Percentiles rank a stretch among this genome's conserved stretches.
Conservation (phyloP, 2,329 filamentous ascomycete genomes). For the Cercospora beticola region DNA sequence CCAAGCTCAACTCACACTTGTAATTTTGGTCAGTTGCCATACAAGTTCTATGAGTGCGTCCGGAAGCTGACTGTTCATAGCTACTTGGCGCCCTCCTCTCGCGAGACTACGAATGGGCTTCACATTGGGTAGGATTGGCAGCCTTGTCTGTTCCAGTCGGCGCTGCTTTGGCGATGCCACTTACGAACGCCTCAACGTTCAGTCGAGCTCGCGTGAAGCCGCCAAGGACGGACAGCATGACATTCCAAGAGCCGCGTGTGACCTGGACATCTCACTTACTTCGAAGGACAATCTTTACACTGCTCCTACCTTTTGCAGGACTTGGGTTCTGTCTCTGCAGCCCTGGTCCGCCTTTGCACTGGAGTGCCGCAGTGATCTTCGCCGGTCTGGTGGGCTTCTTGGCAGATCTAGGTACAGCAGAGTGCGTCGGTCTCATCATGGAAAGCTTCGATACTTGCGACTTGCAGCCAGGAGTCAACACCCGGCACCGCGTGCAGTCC, state of each 20-base stretch:
- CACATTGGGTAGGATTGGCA: conserved; percentile 65
- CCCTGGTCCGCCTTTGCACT: conserved; percentile 59
- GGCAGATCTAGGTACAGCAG: conserved; percentile 70
- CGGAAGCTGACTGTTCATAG: conserved; percentile 37
- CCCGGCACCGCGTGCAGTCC: conserved; percentile 47
- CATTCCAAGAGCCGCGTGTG: conserved; percentile 59
- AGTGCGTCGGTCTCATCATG: conserved; percentile 77
- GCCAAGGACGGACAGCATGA: conserved; percentile 65
- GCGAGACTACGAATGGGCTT: conserved; percentile 62
- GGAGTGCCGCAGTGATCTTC: conserved; percentile 65
- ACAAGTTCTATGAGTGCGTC: too few relatives aligned
- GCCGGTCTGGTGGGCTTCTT: conserved; percentile 68
- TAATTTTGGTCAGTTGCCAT: conserved; percentile 61
- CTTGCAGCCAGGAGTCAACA: conserved; percentile 68
- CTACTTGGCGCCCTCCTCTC: conserved; percentile 70
- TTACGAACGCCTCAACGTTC: conserved; percentile 70
- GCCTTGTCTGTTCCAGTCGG: conserved; percentile 67
- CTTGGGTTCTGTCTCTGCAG: conserved; percentile 68
- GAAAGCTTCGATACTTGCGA: conserved; percentile 80
- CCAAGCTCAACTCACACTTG: conserved; percentile 71
- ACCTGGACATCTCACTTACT: conserved; percentile 72
- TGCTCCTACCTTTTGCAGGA: conserved; percentile 65
- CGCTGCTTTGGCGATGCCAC: conserved; percentile 67
- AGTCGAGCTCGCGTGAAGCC: conserved; percentile 62
- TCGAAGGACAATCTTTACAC: conserved; percentile 66